These are phyloP conservation scores for Teratosphaeria pseudoeucalypti DNA, from an alignment of 2,329 filamentous ascomycete genomes.

Conservation along the genomic window DNA sequence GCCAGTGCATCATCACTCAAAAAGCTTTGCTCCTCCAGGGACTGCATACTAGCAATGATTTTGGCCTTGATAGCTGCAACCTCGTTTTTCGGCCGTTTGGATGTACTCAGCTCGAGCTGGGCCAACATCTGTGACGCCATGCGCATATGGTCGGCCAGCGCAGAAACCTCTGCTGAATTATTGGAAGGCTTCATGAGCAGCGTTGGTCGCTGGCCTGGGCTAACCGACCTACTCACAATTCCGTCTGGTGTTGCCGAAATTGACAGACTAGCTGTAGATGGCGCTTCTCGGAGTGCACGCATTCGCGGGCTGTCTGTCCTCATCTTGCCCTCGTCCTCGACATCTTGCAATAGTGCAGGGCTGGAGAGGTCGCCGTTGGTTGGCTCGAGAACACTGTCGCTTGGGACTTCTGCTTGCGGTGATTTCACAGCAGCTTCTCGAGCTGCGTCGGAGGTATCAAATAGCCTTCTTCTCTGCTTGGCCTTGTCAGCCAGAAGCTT, in stretches of 20 bases:
- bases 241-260: conserved; percentile 62
- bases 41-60: conserved; percentile 87
- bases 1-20: conserved; percentile 57
- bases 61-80: conserved; percentile 75
- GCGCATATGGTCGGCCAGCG: conserved; percentile 76
- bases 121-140: conserved; percentile 81
- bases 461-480: conserved; percentile 40
- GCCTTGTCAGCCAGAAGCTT: conserved; percentile 59
- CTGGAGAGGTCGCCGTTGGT: conserved; percentile 66
- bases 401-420: conserved; percentile 31
- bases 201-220: conserved; percentile 56
- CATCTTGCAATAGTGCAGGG: conserved; percentile 55
- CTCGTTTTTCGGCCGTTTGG: conserved; percentile 68
- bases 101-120: conserved; percentile 68
- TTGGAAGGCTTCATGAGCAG: conserved; percentile 42
- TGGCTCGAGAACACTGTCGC: conserved; percentile 78
- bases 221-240: conserved; percentile 57
- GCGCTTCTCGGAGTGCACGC: conserved; percentile 25
- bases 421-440: conserved; percentile 32
- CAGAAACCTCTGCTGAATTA: conserved; percentile 72
- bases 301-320: conserved; percentile 14
- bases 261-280: conserved; percentile 48
- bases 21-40: conserved; percentile 74
- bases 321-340: conserved; percentile 38
- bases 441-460: conserved; percentile 53